These are phyloP conservation scores for Dioscorea zingiberensis DNA, from an alignment of 106 monocot genomes.

Conservation along the genomic window DNA sequence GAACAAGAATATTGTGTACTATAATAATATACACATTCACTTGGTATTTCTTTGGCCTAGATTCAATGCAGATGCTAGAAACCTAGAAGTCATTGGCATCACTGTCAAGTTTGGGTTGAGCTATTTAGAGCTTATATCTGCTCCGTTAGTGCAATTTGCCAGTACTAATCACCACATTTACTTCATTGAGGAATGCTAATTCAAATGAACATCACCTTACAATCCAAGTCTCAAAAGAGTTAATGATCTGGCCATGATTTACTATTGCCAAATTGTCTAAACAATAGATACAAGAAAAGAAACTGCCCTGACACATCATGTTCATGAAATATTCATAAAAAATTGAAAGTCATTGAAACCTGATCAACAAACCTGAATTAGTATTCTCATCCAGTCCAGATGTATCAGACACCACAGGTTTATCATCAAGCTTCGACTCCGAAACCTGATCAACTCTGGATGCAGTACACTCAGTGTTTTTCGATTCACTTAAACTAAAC, in stretches of 20 bases:
- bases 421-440: conserved; percentile 7
- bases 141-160: too few relatives aligned
- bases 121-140: too few relatives aligned
- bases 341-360: neutral
- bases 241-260: neutral
- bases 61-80: too few relatives aligned
- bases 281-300: neutral
- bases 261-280: neutral
- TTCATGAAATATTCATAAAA: neutral
- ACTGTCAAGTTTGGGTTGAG: too few relatives aligned
- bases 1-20: too few relatives aligned
- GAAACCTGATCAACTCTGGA: conserved; percentile 15
- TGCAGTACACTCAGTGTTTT: conserved; percentile 3
- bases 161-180: too few relatives aligned
- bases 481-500: conserved; percentile 2
- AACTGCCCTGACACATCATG: too few relatives aligned
- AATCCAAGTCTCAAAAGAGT: neutral
- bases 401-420: conserved; percentile 2
- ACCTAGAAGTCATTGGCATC: too few relatives aligned
- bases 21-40: too few relatives aligned
- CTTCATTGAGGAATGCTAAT: too few relatives aligned
- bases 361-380: neutral
- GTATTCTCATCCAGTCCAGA: conserved; percentile 15
- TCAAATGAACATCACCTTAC: neutral
- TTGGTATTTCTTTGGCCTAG: too few relatives aligned